Percentiles rank a stretch among this genome's conserved stretches.
These are phyloP conservation scores for Penicillium sp. DNA, from an alignment of 2,329 filamentous ascomycete species.

Conservation along the genomic window DNA sequence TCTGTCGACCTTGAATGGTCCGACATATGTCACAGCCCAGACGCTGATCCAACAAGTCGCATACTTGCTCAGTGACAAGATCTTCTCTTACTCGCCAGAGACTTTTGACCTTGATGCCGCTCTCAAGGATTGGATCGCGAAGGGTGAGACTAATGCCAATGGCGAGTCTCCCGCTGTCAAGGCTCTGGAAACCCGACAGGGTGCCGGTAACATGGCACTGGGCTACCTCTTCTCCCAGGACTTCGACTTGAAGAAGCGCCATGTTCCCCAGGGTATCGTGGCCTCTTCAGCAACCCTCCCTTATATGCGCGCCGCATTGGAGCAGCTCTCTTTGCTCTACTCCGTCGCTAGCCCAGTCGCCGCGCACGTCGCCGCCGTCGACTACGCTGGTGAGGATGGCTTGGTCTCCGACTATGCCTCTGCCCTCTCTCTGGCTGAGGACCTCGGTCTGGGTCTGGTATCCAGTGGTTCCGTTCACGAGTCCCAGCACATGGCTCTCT, in stretches of 20 bases:
- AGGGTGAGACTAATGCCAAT: conserved; percentile 73
- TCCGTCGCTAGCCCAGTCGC: conserved; percentile 89
- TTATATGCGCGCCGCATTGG: conserved; percentile 77
- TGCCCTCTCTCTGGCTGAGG: conserved; percentile 78
- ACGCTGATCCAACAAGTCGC: conserved; percentile 93
- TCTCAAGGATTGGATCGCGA: conserved; percentile 71
- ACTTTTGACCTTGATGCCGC: conserved; percentile 88
- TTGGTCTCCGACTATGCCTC: conserved; percentile 85
- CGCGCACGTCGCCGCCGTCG: conserved; percentile 85
- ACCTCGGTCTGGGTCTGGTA: conserved; percentile 83
- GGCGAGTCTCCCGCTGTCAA: conserved; percentile 76
- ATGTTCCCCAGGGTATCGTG: conserved; percentile 86
- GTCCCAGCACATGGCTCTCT: conserved; percentile 91
- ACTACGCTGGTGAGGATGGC: conserved; percentile 70
- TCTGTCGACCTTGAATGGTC: conserved; percentile 68
- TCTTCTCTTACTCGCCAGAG: conserved; percentile 94
- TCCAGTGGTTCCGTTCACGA: conserved; percentile 85
- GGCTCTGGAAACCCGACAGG: conserved; percentile 79
- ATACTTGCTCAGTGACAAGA: conserved; percentile 91
- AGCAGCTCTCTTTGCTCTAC: conserved; percentile 89
- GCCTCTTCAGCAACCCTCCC: conserved; percentile 80
- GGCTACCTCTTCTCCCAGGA: conserved; percentile 98
- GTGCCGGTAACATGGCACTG: conserved; percentile 85
- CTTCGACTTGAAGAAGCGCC: conserved; percentile 86
- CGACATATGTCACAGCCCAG: conserved; percentile 91